Base-by-base conservation (phyloP, 441 rosid species). In the Croton laevigatus region DNA sequence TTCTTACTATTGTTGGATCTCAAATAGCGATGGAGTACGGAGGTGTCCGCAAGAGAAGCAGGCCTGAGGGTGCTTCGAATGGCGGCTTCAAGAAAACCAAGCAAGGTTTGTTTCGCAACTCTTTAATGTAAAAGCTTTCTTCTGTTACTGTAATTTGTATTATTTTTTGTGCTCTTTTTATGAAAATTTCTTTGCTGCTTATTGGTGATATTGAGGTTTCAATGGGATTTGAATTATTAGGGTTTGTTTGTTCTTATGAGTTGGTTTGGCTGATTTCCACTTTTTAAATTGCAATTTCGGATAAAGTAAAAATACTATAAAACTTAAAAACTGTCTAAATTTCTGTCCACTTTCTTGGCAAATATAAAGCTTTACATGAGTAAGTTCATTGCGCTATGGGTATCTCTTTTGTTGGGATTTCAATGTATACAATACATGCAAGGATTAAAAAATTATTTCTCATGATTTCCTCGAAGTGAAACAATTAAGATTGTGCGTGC, bases 31-130 rank as follows among this genome's bases (percentile, higher is more conserved):
- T 86, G 92, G 88, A 83, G 49, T 71, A 67, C 53, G 84, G 85
- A 36, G 87, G 82, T 37, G 81, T 79, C 64, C 89, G 90, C 54
- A 88, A 88, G 84, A 79, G 94, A 69, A 82, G 83, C 69, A 85
- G 88, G 80, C 68, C 27, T 14, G 91, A 85, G 5, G 65, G 72
- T 51, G 75, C 87, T 65, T 71, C 75, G 23, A 89, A 87, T 61
- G 89, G 85, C 62, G 86, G 91, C 48, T 40, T 59, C 69, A 89
- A 89, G 83, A 89, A 72, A 80, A 76, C 81, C 37, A 87, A 71
- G 71, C 85, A 82, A 83, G 94, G 94, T 85, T 52, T 67, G 67
- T 45, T 6, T 37, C 11, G 44, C 0, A 19, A 6, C 13, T 3
- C 48, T 3, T 23, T 1, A 38, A 9, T 49, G 2, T 17, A 48